Base-by-base conservation (phyloP, 176 grass and related monocot genomes). In the Oryza punctata region DNA sequence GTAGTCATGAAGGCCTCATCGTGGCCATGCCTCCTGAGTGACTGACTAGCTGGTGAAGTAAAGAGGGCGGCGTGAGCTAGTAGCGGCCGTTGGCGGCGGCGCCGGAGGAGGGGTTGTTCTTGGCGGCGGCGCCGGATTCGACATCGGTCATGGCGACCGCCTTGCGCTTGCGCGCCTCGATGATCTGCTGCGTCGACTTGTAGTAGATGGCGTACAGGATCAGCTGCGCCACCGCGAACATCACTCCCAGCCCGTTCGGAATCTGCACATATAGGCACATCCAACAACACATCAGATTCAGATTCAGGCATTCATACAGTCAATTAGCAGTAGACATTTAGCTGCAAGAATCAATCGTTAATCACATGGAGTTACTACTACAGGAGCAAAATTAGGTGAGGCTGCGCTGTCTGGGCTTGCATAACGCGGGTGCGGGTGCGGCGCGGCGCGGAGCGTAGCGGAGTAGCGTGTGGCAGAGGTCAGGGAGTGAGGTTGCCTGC, bases 181-280 rank as follows among this genome's bases (percentile, higher is more conserved):
- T 85, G 85, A 96, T 94, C 70, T 84, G 23, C 87, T 92, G 80
- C 7, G 96, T 99, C 14, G 96, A 99, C 80, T 94, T 94, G 93
- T 94, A 92, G 89, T 94, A 99, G 76, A 94, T 78, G 46, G 78
- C 96, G 73, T 99, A 96, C 7, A 99, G 83, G 32, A 92, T 8
- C 61, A 99, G 75, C 82, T 99, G 96, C 57, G 80, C 89, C 41
- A 88, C 82, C 0, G 96, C 89, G 67, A 99, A 88, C 70, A 92
- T 24, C 16, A 94, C 87, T 29, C 96, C 96, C 2, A 96, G 81
- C 1, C 87, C 89, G 61, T 99, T 99, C 1, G 96, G 96, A 52
- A 99, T 99, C 96, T 99, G 87, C 72, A 74, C 1, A 6, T 21
- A 54, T 32, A 32, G 30, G 40, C 10, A 49, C 6, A 61, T 57